Percentiles rank a stretch among this genome's conserved stretches.
phyloP scores from a whole-genome alignment of 192 early-diverging fungal genomes.

The Umbelopsis isabellina region DNA sequence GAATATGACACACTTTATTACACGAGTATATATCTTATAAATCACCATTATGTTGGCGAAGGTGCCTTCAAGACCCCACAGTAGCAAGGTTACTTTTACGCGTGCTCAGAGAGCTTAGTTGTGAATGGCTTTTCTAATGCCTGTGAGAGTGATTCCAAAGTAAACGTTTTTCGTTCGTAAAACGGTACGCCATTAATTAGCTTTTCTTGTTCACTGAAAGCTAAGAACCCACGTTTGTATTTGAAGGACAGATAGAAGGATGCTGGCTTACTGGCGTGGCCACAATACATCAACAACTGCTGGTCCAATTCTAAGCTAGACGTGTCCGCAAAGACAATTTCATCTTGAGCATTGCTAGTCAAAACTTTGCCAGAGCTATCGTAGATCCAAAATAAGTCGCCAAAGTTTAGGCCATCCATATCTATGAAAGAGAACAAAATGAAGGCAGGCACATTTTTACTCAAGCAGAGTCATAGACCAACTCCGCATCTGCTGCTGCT shows the following conservation, averaged over 20 bases:
- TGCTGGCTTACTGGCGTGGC: neutral
- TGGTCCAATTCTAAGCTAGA: neutral
- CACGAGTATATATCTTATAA: no score
- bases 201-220: neutral
- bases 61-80: no score
- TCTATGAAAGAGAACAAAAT: neutral
- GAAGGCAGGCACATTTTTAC: neutral
- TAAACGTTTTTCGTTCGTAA: neutral
- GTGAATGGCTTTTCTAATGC: neutral
- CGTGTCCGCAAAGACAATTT: neutral
- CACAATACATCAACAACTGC: constrained; percentile 3
- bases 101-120: neutral
- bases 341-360: neutral
- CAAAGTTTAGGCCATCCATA: constrained; percentile 1
- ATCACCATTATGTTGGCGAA: no score
- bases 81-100: neutral
- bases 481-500: neutral
- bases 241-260: constrained; percentile 8
- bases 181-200: neutral
- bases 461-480: neutral
- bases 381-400: constrained; percentile 12
- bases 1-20: no score
- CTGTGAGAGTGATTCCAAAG: neutral
- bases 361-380: neutral
- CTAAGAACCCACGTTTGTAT: neutral